Conservation (phyloP, 2,329 filamentous ascomycete species). For the Penicillium nordicum region DNA sequence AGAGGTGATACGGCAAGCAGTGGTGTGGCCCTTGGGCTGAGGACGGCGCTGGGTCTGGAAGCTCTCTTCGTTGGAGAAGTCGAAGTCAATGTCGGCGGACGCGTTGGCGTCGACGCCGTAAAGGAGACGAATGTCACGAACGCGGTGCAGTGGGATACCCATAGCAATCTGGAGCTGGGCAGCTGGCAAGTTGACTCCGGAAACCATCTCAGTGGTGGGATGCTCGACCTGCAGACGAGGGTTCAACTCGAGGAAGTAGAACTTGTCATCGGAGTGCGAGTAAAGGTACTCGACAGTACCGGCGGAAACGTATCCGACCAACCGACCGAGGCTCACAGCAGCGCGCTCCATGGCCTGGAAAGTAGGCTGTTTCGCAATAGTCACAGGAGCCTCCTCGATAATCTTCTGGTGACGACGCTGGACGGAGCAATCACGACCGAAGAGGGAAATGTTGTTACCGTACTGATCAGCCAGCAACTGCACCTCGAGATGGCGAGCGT, state of each 20-base stretch:
- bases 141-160: slow-evolving; percentile 92
- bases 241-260: slow-evolving; percentile 99
- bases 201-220: slow-evolving; percentile 98
- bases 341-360: slow-evolving; percentile 97
- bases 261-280: slow-evolving; percentile 95
- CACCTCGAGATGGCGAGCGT: slow-evolving; percentile 93
- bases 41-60: slow-evolving; percentile 82
- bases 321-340: slow-evolving; percentile 84
- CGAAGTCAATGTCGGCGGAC: slow-evolving; percentile 86
- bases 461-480: slow-evolving; percentile 98
- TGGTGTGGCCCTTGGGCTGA: slow-evolving; percentile 92
- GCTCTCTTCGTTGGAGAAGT: slow-evolving; percentile 85
- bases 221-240: slow-evolving; percentile 99
- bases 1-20: slow-evolving; percentile 97
- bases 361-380: slow-evolving; percentile 81
- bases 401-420: slow-evolving; percentile 99
- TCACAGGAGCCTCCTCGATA: slow-evolving; percentile 97
- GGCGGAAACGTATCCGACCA: slow-evolving; percentile 97
- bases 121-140: slow-evolving; percentile 90
- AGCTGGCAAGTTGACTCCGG: slow-evolving; percentile 92
- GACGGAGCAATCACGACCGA: slow-evolving; percentile 97
- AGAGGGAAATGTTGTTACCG: slow-evolving; percentile 98
- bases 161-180: slow-evolving; percentile 98
- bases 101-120: slow-evolving; percentile 94
- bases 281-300: slow-evolving; percentile 99